These are phyloP conservation scores for Myochromella boudieri DNA, from an alignment of 768 basidiomycete genomes.

Conservation along the genomic window DNA sequence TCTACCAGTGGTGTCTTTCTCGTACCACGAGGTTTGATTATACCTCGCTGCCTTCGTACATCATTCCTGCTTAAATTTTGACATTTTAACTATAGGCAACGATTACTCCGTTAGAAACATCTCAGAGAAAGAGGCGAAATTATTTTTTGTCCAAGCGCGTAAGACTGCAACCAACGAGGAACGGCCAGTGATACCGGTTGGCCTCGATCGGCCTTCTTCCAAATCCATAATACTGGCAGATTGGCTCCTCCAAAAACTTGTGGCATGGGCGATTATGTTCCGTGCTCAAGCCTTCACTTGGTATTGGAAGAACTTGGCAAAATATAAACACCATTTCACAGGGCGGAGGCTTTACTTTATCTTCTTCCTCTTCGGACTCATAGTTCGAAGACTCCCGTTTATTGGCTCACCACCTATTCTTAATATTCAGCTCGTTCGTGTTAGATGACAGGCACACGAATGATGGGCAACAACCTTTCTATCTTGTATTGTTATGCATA, in stretches of 20 bases:
- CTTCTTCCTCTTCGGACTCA: slow-evolving; percentile 22
- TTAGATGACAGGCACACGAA: slow-evolving; percentile 6
- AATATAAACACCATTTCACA: slow-evolving; percentile 16
- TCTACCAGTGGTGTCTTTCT: slow-evolving; percentile 85
- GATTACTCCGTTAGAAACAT: slow-evolving; percentile 91
- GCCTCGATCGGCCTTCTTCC: slow-evolving; percentile 15
- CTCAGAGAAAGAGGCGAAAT: slow-evolving; percentile 67
- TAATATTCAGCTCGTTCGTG: slow-evolving; percentile 21
- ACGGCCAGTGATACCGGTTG: slow-evolving; percentile 1
- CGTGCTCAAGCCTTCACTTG: slow-evolving; percentile 13
- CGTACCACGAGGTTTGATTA: slow-evolving; percentile 76
- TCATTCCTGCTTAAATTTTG: neutral
- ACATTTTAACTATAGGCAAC: slow-evolving; percentile 60
- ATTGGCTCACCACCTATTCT: slow-evolving; percentile 23
- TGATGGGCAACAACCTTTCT: no score
- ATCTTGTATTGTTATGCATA: no score
- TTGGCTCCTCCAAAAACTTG: slow-evolving; percentile 19
- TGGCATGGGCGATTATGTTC: slow-evolving; percentile 9
- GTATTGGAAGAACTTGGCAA: slow-evolving; percentile 17
- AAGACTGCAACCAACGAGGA: slow-evolving; percentile 24
- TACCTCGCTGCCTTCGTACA: slow-evolving; percentile 1
- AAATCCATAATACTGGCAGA: slow-evolving; percentile 15
- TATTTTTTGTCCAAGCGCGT: slow-evolving; percentile 93
- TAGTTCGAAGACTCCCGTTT: slow-evolving; percentile 22
- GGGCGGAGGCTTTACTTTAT: slow-evolving; percentile 19